Percentiles rank a stretch among this genome's conserved stretches.
phyloP scores from a whole-genome alignment of 129 eudicot genomes.

The Escallonia herrerae region DNA sequence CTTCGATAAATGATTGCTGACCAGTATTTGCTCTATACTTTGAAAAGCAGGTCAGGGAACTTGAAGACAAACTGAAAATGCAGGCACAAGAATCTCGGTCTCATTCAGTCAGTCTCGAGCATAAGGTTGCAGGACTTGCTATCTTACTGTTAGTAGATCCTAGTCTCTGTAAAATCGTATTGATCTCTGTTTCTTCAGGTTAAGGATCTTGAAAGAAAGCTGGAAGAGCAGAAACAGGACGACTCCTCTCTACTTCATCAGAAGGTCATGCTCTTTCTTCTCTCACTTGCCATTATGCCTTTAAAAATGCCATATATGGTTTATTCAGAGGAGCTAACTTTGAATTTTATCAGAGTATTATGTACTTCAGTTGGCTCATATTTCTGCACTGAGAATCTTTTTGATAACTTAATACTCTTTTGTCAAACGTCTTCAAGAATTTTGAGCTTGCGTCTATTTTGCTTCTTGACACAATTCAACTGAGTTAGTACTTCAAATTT shows the following conservation, averaged over 20 bases:
- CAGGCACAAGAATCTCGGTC: constrained; percentile 56
- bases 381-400: too few species aligned
- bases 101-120: constrained; percentile 45
- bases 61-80: constrained; percentile 64
- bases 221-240: constrained; percentile 56
- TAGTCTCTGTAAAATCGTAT: too few species aligned
- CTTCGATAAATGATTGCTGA: background rate
- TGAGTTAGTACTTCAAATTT: too few species aligned
- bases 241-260: constrained; percentile 46
- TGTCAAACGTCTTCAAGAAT: too few species aligned
- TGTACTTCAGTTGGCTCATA: background rate
- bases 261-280: constrained; percentile 37
- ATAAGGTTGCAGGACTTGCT: constrained; percentile 37
- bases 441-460: too few species aligned
- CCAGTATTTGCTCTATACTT: background rate
- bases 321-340: background rate
- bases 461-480: too few species aligned
- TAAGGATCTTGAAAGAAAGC: constrained; percentile 67
- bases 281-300: background rate
- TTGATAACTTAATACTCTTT: too few species aligned
- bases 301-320: background rate
- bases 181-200: constrained; percentile 31
- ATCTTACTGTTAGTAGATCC: background rate
- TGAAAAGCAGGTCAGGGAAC: constrained; percentile 54
- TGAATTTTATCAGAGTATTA: background rate